These are phyloP conservation scores for Plasmopara viticola DNA, from an alignment of 352 stramenopile genomes.

Conservation along the genomic window DNA sequence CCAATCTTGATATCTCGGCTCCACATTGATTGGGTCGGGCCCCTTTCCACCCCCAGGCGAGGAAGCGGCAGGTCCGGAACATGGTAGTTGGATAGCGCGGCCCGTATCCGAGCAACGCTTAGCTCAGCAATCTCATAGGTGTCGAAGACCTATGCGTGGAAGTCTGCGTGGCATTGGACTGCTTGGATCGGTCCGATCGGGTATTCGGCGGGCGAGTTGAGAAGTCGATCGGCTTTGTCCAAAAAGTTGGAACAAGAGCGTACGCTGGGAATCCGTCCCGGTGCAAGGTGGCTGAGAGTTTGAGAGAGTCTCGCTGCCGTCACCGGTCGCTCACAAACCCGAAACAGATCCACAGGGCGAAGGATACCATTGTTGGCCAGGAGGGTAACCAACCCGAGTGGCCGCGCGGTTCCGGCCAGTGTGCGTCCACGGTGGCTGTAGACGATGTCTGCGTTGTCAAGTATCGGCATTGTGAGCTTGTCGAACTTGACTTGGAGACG, in stretches of 20 bases:
- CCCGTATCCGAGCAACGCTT: not conserved
- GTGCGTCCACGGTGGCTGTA: not conserved
- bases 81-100: not conserved
- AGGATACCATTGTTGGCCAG: not conserved
- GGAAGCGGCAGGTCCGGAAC: not conserved
- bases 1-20: not conserved
- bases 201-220: conserved; percentile 2
- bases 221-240: conserved; percentile 11
- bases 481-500: not conserved
- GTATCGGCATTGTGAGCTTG: not conserved
- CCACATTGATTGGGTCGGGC: not conserved
- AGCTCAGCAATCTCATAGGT: not conserved
- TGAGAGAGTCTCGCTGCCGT: not conserved
- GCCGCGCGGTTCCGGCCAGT: not conserved
- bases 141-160: not conserved
- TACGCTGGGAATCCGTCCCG: not conserved
- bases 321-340: not conserved
- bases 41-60: not conserved
- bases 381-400: not conserved
- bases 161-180: not conserved
- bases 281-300: not conserved
- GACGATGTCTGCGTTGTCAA: not conserved
- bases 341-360: not conserved
- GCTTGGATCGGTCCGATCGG: not conserved
- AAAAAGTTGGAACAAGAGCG: conserved; percentile 18